Evolutionary conservation across 2,329 filamentous ascomycete genomes (phyloP), one percentile per base, ranked within the genome.

Genomic region (Lasiodiplodia sp.): DNA sequence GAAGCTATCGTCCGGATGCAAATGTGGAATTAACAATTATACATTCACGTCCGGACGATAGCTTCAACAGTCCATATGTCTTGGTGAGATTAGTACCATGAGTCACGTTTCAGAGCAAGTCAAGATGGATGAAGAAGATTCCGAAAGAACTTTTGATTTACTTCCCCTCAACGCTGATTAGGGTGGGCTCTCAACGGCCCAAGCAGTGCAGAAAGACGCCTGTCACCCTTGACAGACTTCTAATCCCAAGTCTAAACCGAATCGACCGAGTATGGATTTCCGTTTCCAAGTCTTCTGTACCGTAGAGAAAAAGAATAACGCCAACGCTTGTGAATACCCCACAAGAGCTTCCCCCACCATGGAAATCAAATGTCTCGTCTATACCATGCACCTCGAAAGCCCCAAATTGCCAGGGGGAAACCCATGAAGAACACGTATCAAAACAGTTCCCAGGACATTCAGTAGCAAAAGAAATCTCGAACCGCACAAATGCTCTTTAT

Each of bases 201-300:
- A 52, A 52, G 28, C 44, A 52, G 47, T 52, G 28, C 28, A 34
- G 3, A 16, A 44, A 63, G 38, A 64, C 44, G 51, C 60, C 60
- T 62, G 40, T 25, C 40, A 28, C 37, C 40, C 6, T 14, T 23
- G 7, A 4, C n/a, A 49, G n/a, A 52, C 31, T 38, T 64, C 60
- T 64, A 52, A 40, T 31, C 28, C 44, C 60, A 37, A n/a, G 44
- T 64, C 60, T 64, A 64, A 34, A 64, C 28, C 21, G 31, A 52
- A 64, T 52, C 60, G 60, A 64, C 47, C 47, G 60, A 64, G 60
- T 38, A 52, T 52, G 14, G 60, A 52, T 64, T 53, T 40, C 31
- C 40, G 11, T 60, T 28, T 44, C 58, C 56, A 44, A 37, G 21
- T 60, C 31, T 60, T 60, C 18, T 14, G 31, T 40, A 18, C 51